Base-by-base conservation (phyloP, 805 yeast genomes). In the Schizosaccharomyces octosporus region DNA sequence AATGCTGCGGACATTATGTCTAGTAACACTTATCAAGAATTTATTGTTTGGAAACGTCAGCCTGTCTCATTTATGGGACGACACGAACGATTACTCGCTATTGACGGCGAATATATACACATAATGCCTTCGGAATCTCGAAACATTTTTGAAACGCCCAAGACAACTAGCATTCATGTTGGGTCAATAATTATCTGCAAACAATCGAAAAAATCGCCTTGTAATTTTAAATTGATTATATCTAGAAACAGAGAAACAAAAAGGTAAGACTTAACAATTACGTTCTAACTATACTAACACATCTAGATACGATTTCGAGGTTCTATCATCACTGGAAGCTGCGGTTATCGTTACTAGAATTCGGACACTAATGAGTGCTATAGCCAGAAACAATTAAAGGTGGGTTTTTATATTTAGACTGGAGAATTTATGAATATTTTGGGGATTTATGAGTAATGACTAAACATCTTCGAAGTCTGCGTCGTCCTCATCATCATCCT, bases 31-130 rank as follows among this genome's bases (percentile, higher is more conserved):
- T 87, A 87, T 68, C 83, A 83, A 68, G 85, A 85, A 67, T 90
- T 88, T 79, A 82, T 80, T 19, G 95, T 90, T 0, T 86, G 87
- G 85, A 77, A 97, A 67, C 80, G 93, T 63, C 90, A 89, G 66
- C 89, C 88, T 27, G 79, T 84, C 81, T 82, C 94, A 0, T 82
- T 90, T 65, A 80, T 85, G 63, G 81, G 81, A 62, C 78, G 88
- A 61, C 86, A 86, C 64, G 95, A 88, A 66, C 80, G 93, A 66
- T 80, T 88, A 0, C 74, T 90, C 41, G 88, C 93, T 1, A 80
- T 90, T 48, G 97, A 90, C 71, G 97, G 97, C n/a, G 95, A 87
- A 66, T 88, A 87, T 67, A 80, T 90, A 15, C 90, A 89, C 67
- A 79, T 90, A 59, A 80, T 87, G 67, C 96, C 97, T 0, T 83